phyloP scores from a whole-genome alignment of 108 stramenopile species.

The Fistulifera solaris region DNA sequence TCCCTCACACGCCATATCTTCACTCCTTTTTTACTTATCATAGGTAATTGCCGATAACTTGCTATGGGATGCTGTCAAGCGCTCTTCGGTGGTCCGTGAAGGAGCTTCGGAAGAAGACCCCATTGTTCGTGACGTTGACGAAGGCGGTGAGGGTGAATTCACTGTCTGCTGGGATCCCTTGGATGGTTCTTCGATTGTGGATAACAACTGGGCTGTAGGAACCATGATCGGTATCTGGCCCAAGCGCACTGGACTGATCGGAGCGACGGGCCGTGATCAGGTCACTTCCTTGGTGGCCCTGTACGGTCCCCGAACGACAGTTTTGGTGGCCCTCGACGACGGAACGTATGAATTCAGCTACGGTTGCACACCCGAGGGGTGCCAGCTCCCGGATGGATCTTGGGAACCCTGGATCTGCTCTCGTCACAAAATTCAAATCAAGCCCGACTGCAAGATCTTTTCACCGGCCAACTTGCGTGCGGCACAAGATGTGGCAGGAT shows the following conservation, averaged over 20 bases:
- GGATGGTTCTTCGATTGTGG: conserved; percentile 90
- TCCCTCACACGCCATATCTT: too few species aligned
- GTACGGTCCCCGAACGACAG: conserved; percentile 88
- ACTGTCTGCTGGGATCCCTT: conserved; percentile 93
- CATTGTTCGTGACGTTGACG: conserved; percentile 40
- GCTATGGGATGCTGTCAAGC: conserved; percentile 54
- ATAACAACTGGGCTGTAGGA: conserved; percentile 90
- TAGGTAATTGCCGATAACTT: conserved; percentile 54
- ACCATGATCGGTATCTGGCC: conserved; percentile 94
- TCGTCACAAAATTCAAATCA: conserved; percentile 39
- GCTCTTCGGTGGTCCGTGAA: conserved; percentile 42
- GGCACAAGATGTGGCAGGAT: conserved; percentile 77
- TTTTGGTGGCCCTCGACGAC: conserved; percentile 78
- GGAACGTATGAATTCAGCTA: conserved; percentile 66
- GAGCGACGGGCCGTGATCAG: conserved; percentile 83
- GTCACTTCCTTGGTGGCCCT: conserved; percentile 80
- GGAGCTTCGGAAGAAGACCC: conserved; percentile 67
- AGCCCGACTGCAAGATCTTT: conserved; percentile 66
- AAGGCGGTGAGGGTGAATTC: conserved; percentile 46
- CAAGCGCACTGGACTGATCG: conserved; percentile 69
- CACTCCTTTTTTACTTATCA: not conserved
- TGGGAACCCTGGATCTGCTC: conserved; percentile 59
- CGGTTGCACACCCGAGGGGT: conserved; percentile 39
- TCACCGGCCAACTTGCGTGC: conserved; percentile 92
- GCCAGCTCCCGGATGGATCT: conserved; percentile 20